Evolutionary conservation across 2,329 filamentous ascomycete species (phyloP).

Genomic region (Colletotrichum orchidophilum): DNA sequence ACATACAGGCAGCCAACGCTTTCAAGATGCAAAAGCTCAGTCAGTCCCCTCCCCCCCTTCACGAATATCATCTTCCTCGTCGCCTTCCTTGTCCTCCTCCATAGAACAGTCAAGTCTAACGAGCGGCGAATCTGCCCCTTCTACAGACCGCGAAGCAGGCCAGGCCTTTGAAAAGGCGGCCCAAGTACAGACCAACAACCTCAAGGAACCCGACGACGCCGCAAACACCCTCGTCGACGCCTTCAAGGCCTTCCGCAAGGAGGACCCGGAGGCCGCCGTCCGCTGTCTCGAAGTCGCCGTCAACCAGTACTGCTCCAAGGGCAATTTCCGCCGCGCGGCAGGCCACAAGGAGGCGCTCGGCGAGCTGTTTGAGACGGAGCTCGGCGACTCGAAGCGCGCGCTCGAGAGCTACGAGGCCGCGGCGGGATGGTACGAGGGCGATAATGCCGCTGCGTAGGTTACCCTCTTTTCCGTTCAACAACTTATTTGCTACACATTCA

Average conservation of each 20-base stretch:
- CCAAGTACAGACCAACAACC: conserved; percentile 78
- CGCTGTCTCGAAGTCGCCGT: conserved; percentile 83
- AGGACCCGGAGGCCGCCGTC: conserved; percentile 83
- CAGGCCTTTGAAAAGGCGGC: conserved; percentile 88
- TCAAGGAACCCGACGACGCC: conserved; percentile 92
- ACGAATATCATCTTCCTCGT: too few relatives aligned
- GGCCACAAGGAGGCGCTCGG: conserved; percentile 90
- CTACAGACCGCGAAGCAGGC: conserved; percentile 82
- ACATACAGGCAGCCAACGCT: conserved; percentile 88
- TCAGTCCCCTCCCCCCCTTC: conserved; percentile 49
- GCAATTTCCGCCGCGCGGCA: conserved; percentile 90
- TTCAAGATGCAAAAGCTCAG: conserved; percentile 89
- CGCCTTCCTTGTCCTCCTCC: too few relatives aligned
- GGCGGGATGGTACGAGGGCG: conserved; percentile 88
- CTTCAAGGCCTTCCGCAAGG: conserved; percentile 93
- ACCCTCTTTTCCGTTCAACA: neutral
- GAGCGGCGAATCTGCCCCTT: neutral
- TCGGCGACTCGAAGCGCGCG: conserved; percentile 81
- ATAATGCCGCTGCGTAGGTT: conserved; percentile 83
- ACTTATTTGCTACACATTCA: too few relatives aligned
- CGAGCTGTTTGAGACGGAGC: conserved; percentile 84
- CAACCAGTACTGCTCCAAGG: conserved; percentile 85
- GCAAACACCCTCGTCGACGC: conserved; percentile 90
- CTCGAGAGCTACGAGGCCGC: conserved; percentile 86
- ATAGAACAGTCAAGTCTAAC: neutral